Conservation (phyloP, 2,329 filamentous ascomycete genomes). For the Fusarium denticulatum region DNA sequence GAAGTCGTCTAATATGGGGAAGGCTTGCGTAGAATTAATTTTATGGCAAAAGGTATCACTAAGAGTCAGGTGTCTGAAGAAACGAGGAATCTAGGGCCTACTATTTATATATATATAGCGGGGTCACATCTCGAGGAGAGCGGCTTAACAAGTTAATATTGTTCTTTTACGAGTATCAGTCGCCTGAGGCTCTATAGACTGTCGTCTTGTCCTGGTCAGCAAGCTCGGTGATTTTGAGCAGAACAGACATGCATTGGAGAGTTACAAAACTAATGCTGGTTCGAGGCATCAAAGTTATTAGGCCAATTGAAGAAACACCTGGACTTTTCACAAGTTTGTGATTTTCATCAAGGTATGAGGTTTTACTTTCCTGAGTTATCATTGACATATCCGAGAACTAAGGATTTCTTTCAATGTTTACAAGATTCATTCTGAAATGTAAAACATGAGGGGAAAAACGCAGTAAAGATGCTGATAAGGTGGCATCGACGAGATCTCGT, state of each 20-base stretch:
- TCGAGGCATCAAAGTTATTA: too few relatives aligned
- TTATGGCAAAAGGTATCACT: not conserved
- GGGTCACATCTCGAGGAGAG: not conserved
- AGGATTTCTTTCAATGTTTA: not conserved
- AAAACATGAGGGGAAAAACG: too few relatives aligned
- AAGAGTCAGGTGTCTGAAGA: not conserved
- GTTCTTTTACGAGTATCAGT: not conserved
- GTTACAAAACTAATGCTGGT: too few relatives aligned
- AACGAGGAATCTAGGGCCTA: too few relatives aligned
- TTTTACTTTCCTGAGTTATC: not conserved
- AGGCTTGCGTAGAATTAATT: not conserved
- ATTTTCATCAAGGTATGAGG: too few relatives aligned
- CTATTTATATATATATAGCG: not conserved
- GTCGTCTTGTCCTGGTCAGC: not conserved
- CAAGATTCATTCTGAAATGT: not conserved
- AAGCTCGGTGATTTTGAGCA: not conserved
- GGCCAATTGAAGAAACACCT: not conserved
- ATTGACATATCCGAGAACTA: too few relatives aligned
- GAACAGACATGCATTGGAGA: not conserved
- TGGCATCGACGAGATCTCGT: not conserved
- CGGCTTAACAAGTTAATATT: too few relatives aligned
- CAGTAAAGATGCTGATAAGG: fast-evolving
- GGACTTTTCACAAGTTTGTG: not conserved
- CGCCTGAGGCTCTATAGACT: not conserved
- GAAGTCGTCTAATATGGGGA: too few relatives aligned